Evolutionary conservation across 2,329 filamentous ascomycete species (phyloP).

Genomic region (Trichocomaceae sp.): DNA sequence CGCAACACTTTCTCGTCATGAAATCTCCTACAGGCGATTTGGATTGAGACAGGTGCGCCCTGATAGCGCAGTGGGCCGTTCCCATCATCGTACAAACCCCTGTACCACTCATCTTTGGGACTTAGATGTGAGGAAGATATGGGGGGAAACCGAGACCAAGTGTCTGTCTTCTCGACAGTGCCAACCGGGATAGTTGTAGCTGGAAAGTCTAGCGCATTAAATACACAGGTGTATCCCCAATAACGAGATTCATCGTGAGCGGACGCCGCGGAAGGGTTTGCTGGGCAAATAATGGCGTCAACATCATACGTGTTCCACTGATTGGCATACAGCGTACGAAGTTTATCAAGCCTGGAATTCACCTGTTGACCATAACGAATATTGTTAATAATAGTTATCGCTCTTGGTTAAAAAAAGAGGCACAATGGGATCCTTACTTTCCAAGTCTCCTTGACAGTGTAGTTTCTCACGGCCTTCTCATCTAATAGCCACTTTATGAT

Average conservation of each 20-base stretch:
- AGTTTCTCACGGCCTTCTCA: not conserved
- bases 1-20: conserved; percentile 40
- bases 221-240: conserved; percentile 44
- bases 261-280: conserved; percentile 49
- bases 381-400: not conserved
- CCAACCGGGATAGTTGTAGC: conserved; percentile 33
- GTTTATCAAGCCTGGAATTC: conserved; percentile 1
- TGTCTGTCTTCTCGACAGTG: conserved; percentile 31
- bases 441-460: conserved; percentile 6
- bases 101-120: conserved; percentile 42
- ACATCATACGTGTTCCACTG: conserved; percentile 9
- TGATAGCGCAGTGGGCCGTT: conserved; percentile 37
- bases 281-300: conserved; percentile 34
- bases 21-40: conserved; percentile 8
- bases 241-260: conserved; percentile 49
- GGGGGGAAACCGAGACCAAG: conserved; percentile 35
- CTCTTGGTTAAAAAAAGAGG: not conserved
- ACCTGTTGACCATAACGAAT: not conserved
- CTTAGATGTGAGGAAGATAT: conserved; percentile 32
- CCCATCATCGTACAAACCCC: conserved; percentile 36
- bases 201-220: conserved; percentile 29
- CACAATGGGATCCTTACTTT: not conserved
- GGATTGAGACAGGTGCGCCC: conserved; percentile 8
- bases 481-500: conserved; percentile 8
- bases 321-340: conserved; percentile 1